These are phyloP conservation scores for Teratosphaeria viscida DNA, from an alignment of 2,329 filamentous ascomycete species.

Conservation along the genomic window DNA sequence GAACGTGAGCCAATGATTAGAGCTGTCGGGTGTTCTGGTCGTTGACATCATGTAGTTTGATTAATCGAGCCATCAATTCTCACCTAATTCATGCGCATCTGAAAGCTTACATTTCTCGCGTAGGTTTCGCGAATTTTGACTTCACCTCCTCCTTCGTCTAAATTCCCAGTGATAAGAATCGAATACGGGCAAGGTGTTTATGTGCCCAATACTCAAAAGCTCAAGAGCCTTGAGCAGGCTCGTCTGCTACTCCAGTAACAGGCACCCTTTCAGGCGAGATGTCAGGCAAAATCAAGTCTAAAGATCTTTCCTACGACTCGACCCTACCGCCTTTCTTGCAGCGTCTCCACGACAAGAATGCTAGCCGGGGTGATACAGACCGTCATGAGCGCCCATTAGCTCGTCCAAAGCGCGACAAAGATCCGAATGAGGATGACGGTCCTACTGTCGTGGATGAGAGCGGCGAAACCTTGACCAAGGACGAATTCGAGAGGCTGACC, in stretches of 20 bases:
- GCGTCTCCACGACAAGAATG: constrained; percentile 42
- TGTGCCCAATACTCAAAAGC: no score
- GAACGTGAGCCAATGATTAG: not conserved
- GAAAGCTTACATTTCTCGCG: not conserved
- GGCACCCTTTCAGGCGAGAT: constrained; percentile 4
- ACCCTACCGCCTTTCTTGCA: constrained; percentile 39
- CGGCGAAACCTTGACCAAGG: constrained; percentile 48
- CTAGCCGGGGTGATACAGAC: constrained; percentile 35
- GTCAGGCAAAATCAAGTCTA: constrained; percentile 49
- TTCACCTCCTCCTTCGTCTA: not conserved
- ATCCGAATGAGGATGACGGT: constrained; percentile 65
- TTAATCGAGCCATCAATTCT: not conserved
- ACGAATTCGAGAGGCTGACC: constrained; percentile 38
- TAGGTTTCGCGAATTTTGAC: not conserved
- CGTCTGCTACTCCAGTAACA: not conserved
- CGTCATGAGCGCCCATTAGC: constrained; percentile 35
- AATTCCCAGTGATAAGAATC: not conserved
- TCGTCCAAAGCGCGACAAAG: constrained; percentile 40
- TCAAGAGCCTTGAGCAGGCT: no score
- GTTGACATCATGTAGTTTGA: not conserved
- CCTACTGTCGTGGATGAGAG: constrained; percentile 65
- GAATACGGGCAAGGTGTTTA: not conserved
- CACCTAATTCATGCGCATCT: not conserved
- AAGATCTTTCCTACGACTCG: constrained; percentile 55
- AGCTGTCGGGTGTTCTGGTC: not conserved